These are phyloP conservation scores for Metschnikowia noctiluminum DNA, from an alignment of 805 yeast species.

Conservation along the genomic window DNA sequence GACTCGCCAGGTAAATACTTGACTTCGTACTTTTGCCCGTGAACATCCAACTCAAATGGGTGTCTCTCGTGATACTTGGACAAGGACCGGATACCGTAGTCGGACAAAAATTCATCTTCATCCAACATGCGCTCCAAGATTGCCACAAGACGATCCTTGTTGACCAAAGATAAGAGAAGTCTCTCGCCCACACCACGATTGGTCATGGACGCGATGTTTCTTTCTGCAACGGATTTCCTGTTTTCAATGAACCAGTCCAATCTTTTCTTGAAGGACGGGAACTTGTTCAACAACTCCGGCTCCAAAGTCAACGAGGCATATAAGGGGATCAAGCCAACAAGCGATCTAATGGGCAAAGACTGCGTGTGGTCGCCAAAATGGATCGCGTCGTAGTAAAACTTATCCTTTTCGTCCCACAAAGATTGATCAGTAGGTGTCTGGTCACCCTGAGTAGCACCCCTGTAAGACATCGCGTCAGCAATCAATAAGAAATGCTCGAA, in stretches of 20 bases:
- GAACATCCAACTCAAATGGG: slow-evolving; percentile 81
- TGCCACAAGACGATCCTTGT: slow-evolving; percentile 71
- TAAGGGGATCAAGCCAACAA: slow-evolving; percentile 88
- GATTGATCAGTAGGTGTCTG: slow-evolving; percentile 51
- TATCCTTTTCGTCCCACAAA: slow-evolving; percentile 86
- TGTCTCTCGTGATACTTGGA: slow-evolving; percentile 82
- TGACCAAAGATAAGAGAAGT: slow-evolving; percentile 72
- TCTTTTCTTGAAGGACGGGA: slow-evolving; percentile 80
- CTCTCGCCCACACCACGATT: slow-evolving; percentile 81
- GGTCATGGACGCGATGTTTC: slow-evolving; percentile 85
- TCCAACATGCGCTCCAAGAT: slow-evolving; percentile 80
- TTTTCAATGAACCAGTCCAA: slow-evolving; percentile 80
- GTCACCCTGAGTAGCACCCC: slow-evolving; percentile 39
- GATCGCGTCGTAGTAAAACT: slow-evolving; percentile 88
- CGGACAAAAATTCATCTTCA: slow-evolving; percentile 80
- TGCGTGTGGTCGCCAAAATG: slow-evolving; percentile 69
- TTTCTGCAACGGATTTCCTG: slow-evolving; percentile 61
- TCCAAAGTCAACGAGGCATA: slow-evolving; percentile 88
- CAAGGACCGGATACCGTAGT: slow-evolving; percentile 82
- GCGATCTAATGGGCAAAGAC: slow-evolving; percentile 78
- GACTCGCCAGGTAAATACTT: slow-evolving; percentile 84
- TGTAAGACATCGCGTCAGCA: slow-evolving; percentile 89
- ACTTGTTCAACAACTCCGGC: slow-evolving; percentile 71
- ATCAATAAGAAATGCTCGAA: slow-evolving; percentile 89
- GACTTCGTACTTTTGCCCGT: slow-evolving; percentile 68